phyloP scores from a whole-genome alignment of 106 monocot species.

The Dendrobium chrysotoxum region DNA sequence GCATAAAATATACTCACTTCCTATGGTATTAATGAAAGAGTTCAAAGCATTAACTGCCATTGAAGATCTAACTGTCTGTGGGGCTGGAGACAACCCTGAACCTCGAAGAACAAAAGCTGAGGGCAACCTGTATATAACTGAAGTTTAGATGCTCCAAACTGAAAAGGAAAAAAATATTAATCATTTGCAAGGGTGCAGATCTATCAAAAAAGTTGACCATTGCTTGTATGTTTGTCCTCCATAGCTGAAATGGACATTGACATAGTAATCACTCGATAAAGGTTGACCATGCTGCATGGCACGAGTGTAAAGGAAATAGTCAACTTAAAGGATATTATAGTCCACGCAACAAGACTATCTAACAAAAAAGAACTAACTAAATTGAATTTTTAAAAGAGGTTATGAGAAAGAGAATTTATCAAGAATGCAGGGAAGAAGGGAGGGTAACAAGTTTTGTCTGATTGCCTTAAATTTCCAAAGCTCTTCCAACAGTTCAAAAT shows the following conservation, averaged over 20 bases:
- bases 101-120: conserved; percentile 71
- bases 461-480: conserved; percentile 61
- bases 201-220: conserved; percentile 41
- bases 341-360: not conserved
- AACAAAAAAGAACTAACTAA: not conserved
- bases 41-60: conserved; percentile 44
- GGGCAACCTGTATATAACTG: conserved; percentile 53
- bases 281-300: conserved; percentile 52
- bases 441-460: conserved; percentile 1
- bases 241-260: conserved; percentile 33
- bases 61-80: conserved; percentile 50
- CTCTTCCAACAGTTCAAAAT: conserved; percentile 34
- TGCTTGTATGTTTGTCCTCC: conserved; percentile 26
- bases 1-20: conserved; percentile 27
- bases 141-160: conserved; percentile 1
- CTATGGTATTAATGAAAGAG: conserved; percentile 45
- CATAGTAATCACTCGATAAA: conserved; percentile 36
- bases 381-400: not conserved
- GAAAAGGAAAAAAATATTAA: not conserved
- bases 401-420: not conserved
- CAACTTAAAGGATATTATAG: not conserved
- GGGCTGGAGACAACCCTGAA: conserved; percentile 62
- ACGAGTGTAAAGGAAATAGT: not conserved
- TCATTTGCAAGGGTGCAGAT: not conserved
- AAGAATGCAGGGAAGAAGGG: conserved; percentile 5